phyloP scores from a whole-genome alignment of 768 basidiomycete genomes.

The Rhodotorula sphaerocarpa region DNA sequence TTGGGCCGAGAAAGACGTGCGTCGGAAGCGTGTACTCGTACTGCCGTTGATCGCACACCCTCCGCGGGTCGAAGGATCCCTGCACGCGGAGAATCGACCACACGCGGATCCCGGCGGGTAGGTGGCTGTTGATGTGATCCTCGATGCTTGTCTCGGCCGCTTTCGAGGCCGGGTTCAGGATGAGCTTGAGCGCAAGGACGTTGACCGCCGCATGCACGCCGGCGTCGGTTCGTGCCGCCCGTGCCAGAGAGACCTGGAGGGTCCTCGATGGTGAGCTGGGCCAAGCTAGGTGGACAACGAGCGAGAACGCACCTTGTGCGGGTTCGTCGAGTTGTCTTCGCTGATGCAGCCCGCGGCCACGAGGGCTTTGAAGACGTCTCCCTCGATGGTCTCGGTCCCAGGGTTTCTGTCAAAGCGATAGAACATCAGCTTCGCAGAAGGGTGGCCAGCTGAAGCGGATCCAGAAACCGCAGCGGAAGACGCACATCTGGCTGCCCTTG shows the following conservation, averaged over 20 bases:
- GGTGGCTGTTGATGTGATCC: conserved; percentile 65
- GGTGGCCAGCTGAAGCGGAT: too few relatives aligned
- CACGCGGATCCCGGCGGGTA: conserved; percentile 86
- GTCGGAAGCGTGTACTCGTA: conserved; percentile 97
- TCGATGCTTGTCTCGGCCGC: conserved; percentile 66
- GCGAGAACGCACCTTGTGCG: conserved; percentile 58
- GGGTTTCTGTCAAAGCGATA: conserved; percentile 55
- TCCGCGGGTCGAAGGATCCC: conserved; percentile 47
- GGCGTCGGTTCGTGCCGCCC: conserved; percentile 91
- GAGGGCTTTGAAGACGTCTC: conserved; percentile 74
- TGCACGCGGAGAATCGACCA: conserved; percentile 68
- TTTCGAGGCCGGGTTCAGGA: conserved; percentile 47
- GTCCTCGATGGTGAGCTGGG: background rate
- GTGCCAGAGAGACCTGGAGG: conserved; percentile 64
- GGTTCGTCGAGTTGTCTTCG: conserved; percentile 82
- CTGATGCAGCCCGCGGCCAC: conserved; percentile 89
- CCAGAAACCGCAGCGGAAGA: conserved; percentile 25
- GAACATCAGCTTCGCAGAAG: background rate
- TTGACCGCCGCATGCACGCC: conserved; percentile 97
- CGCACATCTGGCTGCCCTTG: conserved; percentile 94
- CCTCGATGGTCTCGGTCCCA: conserved; percentile 74
- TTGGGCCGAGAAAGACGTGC: conserved; percentile 83
- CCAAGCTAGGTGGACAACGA: background rate
- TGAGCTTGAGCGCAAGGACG: conserved; percentile 55
- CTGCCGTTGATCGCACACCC: conserved; percentile 81